Percentiles rank a stretch among this genome's conserved stretches.
phyloP scores from a whole-genome alignment of 768 basidiomycete species.

The Mycena latifolia region DNA sequence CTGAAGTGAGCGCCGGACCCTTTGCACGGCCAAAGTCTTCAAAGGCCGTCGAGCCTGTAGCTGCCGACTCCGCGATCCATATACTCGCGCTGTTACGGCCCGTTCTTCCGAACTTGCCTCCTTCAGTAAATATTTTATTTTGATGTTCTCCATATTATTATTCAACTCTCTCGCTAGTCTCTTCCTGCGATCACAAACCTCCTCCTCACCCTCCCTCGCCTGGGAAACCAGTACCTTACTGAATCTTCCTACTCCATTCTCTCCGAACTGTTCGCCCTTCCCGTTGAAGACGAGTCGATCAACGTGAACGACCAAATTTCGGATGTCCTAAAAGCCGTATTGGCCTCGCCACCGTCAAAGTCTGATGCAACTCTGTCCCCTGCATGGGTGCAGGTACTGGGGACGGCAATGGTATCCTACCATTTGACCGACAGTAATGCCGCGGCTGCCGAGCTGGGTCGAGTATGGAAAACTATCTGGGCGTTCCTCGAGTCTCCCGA shows the following conservation, averaged over 20 bases:
- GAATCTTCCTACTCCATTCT: conserved; percentile 90
- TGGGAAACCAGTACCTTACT: conserved; percentile 91
- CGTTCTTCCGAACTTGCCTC: conserved; percentile 69
- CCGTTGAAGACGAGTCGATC: conserved; percentile 62
- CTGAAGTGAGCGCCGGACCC: conserved; percentile 73
- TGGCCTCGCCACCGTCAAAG: conserved; percentile 77
- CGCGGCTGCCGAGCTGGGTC: conserved; percentile 66
- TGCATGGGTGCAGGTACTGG: conserved; percentile 85
- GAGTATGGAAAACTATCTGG: conserved; percentile 84
- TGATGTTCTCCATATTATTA: conserved; percentile 3
- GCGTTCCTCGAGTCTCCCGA: conserved; percentile 82
- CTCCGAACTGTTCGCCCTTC: conserved; percentile 78
- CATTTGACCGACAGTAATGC: conserved; percentile 61
- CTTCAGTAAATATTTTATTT: conserved; percentile 66
- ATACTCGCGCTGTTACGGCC: conserved; percentile 79
- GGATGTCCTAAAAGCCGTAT: conserved; percentile 72
- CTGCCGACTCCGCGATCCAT: conserved; percentile 83
- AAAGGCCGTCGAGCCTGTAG: conserved; percentile 65
- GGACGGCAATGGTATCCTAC: conserved; percentile 78
- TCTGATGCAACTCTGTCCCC: conserved; percentile 76
- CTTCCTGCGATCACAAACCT: conserved; percentile 76
- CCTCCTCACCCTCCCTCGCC: conserved; percentile 85
- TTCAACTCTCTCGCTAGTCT: conserved; percentile 60
- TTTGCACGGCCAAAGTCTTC: conserved; percentile 69
- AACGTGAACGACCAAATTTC: conserved; percentile 67